Conservation (phyloP, 2,329 filamentous ascomycete species). For the Penicillium sclerotiorum region DNA sequence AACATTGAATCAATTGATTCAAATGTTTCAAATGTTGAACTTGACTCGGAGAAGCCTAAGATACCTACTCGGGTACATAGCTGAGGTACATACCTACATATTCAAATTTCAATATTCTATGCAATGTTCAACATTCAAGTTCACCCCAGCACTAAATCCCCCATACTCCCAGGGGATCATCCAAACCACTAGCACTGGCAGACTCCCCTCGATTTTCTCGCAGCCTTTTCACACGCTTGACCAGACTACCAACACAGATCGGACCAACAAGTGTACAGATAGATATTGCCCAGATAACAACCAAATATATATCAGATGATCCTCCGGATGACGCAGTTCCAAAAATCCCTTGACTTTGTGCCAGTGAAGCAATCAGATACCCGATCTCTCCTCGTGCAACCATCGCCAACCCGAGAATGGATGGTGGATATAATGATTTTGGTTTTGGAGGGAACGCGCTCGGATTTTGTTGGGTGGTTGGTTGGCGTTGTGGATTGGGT, state of each 20-base stretch:
- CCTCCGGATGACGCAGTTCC: constrained; percentile 11
- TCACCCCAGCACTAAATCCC: constrained; percentile 44
- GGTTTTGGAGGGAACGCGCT: constrained; percentile 47
- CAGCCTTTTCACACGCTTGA: constrained; percentile 49
- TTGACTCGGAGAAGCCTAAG: no score
- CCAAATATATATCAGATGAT: constrained; percentile 53
- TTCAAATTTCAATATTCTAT: no score
- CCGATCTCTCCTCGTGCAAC: constrained; percentile 78
- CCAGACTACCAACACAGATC: constrained; percentile 54
- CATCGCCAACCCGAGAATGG: constrained; percentile 71
- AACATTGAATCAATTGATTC: no score
- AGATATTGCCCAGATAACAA: constrained; percentile 60
- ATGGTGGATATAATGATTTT: constrained; percentile 66
- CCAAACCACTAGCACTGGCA: constrained; percentile 28
- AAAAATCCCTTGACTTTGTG: constrained; percentile 59
- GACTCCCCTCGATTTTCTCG: constrained; percentile 29
- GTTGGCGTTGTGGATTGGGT: neutral
- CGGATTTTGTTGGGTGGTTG: neutral
- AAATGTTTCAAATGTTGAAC: no score
- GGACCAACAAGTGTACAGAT: constrained; percentile 60
- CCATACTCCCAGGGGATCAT: constrained; percentile 52
- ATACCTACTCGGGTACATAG: no score
- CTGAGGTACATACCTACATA: no score
- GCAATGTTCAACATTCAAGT: no score
- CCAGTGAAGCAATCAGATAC: constrained; percentile 72